Evolutionary conservation across 2,329 filamentous ascomycete genomes (phyloP).

Genomic region (Stenocarpella maydis): DNA sequence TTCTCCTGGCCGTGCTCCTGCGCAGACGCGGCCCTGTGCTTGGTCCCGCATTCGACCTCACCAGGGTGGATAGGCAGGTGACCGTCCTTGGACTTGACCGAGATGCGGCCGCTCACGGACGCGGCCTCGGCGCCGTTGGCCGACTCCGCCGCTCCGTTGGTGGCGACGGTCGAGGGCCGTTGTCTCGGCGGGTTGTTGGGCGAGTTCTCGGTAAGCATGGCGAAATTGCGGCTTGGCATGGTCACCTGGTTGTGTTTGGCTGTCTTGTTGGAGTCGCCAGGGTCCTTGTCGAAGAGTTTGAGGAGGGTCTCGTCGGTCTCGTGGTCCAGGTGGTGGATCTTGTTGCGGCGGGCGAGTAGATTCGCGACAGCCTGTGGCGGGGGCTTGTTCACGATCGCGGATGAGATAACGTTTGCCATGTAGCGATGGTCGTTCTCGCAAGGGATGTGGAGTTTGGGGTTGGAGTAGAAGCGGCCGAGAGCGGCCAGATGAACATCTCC

Average conservation of each 20-base stretch:
- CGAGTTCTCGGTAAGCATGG: constrained; percentile 88
- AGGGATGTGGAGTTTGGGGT: constrained; percentile 78
- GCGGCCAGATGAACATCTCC: constrained; percentile 95
- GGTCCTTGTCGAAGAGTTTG: constrained; percentile 89
- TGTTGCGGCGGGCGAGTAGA: constrained; percentile 89
- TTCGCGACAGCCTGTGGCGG: constrained; percentile 89
- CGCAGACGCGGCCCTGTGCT: constrained; percentile 74
- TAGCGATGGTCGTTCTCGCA: constrained; percentile 89
- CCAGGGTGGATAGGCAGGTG: constrained; percentile 78
- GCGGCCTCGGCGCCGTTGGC: constrained; percentile 23
- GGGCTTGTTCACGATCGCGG: constrained; percentile 94
- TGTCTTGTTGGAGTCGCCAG: constrained; percentile 79
- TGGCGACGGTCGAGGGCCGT: constrained; percentile 30
- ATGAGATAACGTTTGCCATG: constrained; percentile 94
- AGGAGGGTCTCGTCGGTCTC: constrained; percentile 93
- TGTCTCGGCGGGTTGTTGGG: constrained; percentile 54
- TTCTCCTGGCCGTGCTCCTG: constrained; percentile 61
- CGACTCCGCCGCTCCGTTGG: constrained; percentile 27
- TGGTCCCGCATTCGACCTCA: constrained; percentile 80
- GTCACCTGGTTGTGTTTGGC: constrained; percentile 81
- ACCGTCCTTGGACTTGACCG: constrained; percentile 55
- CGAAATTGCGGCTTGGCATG: constrained; percentile 93
- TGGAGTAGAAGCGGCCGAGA: constrained; percentile 93
- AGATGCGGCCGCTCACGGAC: constrained; percentile 20
- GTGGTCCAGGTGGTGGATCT: constrained; percentile 72